These are phyloP conservation scores for Naganishia vaughanmartiniae DNA, from an alignment of 768 basidiomycete species.

Conservation along the genomic window DNA sequence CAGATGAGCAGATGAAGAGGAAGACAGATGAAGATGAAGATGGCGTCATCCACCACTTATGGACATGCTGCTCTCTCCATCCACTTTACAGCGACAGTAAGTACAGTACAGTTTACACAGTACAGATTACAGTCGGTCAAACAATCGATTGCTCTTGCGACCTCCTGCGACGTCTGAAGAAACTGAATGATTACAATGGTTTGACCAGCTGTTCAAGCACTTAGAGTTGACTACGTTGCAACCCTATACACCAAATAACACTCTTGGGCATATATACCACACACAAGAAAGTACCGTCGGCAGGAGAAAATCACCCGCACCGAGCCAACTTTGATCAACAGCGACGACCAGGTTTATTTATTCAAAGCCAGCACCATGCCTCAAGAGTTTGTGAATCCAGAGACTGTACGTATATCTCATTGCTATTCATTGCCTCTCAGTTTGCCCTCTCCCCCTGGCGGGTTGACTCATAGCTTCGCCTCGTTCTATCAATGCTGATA, in stretches of 20 bases:
- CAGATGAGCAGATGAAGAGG: no score
- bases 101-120: no score
- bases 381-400: constrained; percentile 38
- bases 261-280: not conserved
- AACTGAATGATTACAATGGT: no score
- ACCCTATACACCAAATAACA: no score
- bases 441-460: no score
- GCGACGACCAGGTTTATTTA: no score
- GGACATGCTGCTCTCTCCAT: not conserved
- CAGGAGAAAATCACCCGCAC: not conserved
- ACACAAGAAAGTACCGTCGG: no score
- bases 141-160: not conserved
- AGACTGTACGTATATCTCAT: constrained; percentile 32
- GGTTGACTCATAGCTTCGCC: no score
- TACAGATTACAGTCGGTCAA: no score
- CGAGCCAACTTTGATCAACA: not conserved
- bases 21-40: not conserved
- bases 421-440: not conserved
- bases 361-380: constrained; percentile 32
- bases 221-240: no score
- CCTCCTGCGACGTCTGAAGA: no score
- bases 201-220: no score
- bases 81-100: not conserved
- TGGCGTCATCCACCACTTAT: not conserved
- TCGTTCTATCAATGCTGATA: not conserved